phyloP scores from a whole-genome alignment of 2,329 filamentous ascomycete species.

The Ambrosiella xylebori region DNA sequence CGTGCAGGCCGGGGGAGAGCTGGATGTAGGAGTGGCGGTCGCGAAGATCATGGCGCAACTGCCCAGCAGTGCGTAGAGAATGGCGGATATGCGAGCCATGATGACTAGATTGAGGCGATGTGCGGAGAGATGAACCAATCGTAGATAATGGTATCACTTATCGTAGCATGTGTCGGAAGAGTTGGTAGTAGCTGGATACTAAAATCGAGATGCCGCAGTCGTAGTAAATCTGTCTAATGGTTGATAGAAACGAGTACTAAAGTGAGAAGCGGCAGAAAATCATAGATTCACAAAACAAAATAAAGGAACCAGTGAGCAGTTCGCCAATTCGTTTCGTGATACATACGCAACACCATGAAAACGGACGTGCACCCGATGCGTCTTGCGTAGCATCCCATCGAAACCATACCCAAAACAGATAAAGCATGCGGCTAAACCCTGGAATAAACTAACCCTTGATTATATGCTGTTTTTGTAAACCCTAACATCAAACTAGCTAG shows the following conservation, averaged over 20 bases:
- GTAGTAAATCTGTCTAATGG: no score
- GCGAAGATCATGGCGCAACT: slow-evolving; percentile 16
- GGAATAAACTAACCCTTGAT: neutral
- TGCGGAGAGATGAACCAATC: neutral
- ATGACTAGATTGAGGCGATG: neutral
- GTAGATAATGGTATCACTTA: neutral
- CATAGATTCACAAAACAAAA: neutral
- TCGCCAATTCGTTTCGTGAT: neutral
- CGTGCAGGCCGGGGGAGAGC: slow-evolving; percentile 33
- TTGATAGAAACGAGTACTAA: no score
- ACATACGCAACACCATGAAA: neutral
- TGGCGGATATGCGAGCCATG: slow-evolving; percentile 7
- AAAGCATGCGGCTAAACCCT: slow-evolving; percentile 1
- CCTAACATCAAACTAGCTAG: neutral
- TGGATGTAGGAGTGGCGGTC: slow-evolving; percentile 19
- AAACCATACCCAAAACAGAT: neutral
- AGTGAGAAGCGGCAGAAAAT: neutral
- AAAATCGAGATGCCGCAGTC: no score
- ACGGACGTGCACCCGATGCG: slow-evolving; percentile 1
- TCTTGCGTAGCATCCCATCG: neutral
- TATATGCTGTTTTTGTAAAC: neutral
- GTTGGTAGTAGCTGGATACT: neutral
- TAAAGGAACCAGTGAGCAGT: neutral
- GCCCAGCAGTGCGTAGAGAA: slow-evolving; percentile 15
- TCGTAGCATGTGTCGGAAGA: neutral